Base-by-base conservation (phyloP, 305 asterid genomes). In the Plantago rigida region DNA sequence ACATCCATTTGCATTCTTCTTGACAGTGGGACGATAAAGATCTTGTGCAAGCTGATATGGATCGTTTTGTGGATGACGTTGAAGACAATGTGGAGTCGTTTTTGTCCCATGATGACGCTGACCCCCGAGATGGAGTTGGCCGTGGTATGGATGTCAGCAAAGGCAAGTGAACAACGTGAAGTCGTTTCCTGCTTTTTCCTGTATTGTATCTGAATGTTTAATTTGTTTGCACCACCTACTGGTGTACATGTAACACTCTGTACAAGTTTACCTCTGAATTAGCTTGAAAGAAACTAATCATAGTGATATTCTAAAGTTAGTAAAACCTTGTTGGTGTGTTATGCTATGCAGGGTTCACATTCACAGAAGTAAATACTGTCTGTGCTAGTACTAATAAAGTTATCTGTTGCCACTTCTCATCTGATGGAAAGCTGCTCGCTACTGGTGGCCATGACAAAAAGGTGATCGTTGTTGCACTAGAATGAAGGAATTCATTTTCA, bases 371-470 rank as follows among this genome's bases (percentile, higher is more conserved):
- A 51, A 78, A 28, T 73, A 74, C 79, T 66, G 85, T 85, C 58
- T 86, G 84, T 14, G 97, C 97, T 15, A 85, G 99, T 76, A 65
- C 73, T 13, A 80, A 70, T 68, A 93, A 93, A 79, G 97, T 93
- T 72, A 81, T 36, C 7, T 93, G 99, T 73, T 93, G 96, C 84
- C 95, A 93, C 78, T 93, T 93, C 79, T 93, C 99, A 13, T 81
- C 96, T 13, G 97, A 93, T 58, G 99, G 99, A 65, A 89, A 89
- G 75, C 78, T 93, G 70, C 97, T 89, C 52, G 99, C 94, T 42
- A 93, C 81, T 63, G 97, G 96, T 5, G 99, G 97, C 68, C 99
- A 93, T 75, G 99, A 93, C 80, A 93, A 87, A 77, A 93, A 93
- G 91, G 97, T 81, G 49, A 62, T 63, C 1, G 26, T 22, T 39